Percentiles rank a stretch among this genome's conserved stretches.
Evolutionary conservation across 1,139 yeast genomes (phyloP).

Genomic region (Taiozyma sp.): DNA sequence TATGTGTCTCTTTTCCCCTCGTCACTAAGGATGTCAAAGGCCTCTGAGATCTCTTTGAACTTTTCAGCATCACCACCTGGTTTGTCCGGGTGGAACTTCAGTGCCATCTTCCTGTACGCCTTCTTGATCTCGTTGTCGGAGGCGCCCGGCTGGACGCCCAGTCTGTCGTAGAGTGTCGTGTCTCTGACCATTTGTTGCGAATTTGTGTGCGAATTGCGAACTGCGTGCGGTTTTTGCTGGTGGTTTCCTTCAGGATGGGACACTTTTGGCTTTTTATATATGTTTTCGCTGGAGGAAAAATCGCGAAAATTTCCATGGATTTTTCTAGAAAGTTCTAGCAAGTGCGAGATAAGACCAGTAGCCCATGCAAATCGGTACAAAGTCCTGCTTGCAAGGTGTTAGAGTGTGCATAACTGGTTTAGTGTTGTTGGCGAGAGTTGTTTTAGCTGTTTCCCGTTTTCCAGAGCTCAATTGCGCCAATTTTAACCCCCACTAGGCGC

Average conservation of each 20-base stretch:
- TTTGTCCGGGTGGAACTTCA: constrained; percentile 90
- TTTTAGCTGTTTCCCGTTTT: neutral
- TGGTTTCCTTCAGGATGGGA: neutral
- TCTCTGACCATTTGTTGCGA: constrained; percentile 63
- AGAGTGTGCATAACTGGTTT: neutral
- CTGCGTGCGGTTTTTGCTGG: no score
- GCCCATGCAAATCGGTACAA: neutral
- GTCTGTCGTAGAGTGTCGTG: constrained; percentile 70
- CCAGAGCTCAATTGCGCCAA: neutral
- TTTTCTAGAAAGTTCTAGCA: constrained; percentile 3
- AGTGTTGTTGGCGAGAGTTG: neutral
- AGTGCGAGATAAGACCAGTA: neutral
- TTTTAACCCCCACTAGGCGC: neutral
- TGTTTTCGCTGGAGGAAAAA: no score
- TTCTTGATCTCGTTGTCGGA: constrained; percentile 76
- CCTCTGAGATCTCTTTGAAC: constrained; percentile 92
- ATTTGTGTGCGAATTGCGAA: neutral
- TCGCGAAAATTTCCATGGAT: neutral
- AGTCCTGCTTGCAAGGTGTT: neutral
- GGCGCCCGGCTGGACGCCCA: constrained; percentile 78
- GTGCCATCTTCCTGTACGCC: constrained; percentile 81
- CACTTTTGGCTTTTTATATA: neutral
- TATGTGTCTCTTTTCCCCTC: constrained; percentile 80
- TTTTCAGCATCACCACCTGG: constrained; percentile 93
- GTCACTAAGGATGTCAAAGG: constrained; percentile 85